phyloP scores from a whole-genome alignment of 1,284 basidiomycete genomes.

The Malassezia obtusa region DNA sequence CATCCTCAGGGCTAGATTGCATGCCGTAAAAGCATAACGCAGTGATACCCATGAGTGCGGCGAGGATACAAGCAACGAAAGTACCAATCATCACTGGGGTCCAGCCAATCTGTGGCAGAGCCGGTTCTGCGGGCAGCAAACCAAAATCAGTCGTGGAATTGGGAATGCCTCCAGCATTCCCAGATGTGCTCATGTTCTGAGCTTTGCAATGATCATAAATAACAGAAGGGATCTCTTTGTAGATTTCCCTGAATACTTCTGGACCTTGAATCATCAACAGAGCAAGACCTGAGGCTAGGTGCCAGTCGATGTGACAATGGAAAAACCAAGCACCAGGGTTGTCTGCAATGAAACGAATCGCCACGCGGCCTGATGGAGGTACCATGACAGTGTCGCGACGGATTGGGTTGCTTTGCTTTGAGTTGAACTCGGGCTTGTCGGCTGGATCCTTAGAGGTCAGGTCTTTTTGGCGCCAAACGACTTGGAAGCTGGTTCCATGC shows the following conservation, averaged over 20 bases:
- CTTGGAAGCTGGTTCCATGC: conserved; percentile 31
- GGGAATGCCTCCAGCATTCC: conserved; percentile 36
- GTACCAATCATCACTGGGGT: conserved; percentile 56
- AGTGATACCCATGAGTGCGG: neutral
- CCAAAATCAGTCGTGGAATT: conserved; percentile 31
- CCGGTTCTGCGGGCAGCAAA: conserved; percentile 2
- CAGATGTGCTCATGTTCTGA: conserved; percentile 53
- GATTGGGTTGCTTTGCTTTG: conserved; percentile 75
- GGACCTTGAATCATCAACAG: conserved; percentile 67
- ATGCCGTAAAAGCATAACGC: neutral
- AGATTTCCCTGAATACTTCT: conserved; percentile 16
- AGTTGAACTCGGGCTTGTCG: conserved; percentile 66
- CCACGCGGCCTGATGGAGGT: conserved; percentile 57
- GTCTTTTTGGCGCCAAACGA: conserved; percentile 64
- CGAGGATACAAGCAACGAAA: conserved; percentile 69
- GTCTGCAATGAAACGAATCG: conserved; percentile 62
- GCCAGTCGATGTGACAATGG: conserved; percentile 52
- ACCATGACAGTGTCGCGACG: conserved; percentile 61
- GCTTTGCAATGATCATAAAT: conserved; percentile 64
- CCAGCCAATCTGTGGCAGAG: conserved; percentile 19
- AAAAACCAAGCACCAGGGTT: conserved; percentile 56
- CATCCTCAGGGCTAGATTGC: neutral
- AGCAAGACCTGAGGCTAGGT: conserved; percentile 68
- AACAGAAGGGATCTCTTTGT: conserved; percentile 52
- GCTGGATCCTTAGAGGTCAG: conserved; percentile 66